Evolutionary conservation across 108 stramenopile species (phyloP), one percentile per base, ranked within the genome.

Genomic region (Fistulifera pelliculosa): DNA sequence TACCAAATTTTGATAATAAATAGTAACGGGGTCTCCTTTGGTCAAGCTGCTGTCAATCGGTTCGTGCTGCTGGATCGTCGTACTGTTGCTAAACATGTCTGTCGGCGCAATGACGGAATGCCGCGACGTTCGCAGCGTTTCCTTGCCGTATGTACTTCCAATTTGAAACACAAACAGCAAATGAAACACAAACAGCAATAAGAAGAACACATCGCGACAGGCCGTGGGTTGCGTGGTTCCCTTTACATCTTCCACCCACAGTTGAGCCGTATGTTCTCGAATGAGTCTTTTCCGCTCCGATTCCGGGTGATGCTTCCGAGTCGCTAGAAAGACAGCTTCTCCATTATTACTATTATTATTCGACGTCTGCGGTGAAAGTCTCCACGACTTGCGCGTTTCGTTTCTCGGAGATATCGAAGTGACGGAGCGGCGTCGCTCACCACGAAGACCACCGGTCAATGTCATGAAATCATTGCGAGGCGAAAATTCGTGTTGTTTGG

Each of bases 231-330:
- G 87, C 52, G 73, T 65, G 25, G 60, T 52, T 1, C 88, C 88
- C 50, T 79, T 79, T 38, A 71, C 66, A 23, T 74, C 38, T 50
- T 82, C 75, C 84, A 90, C 83, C 68, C 65, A 90, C 14, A 85
- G 42, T 55, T 90, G 81, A 6, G 82, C 83, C 1, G 81, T 80
- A 48, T 70, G 52, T 62, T 83, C 79, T 40, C 87, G 71, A 83
- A 90, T 81, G 64, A 85, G 87, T 27, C 44, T 62, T 41, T 71
- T 77, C 14, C 75, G 68, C 8, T 61, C 42, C 10, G 23, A 18
- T 39, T 42, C 39, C 42, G 31, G 31, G 8, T 35, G 31, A 3
- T 35, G 31, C 31, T 35, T 57, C 54, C 58, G 63, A 18, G 48
- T 52, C 6, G 62, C 56, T 41, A 64, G 18, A 54, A 74, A 74